Evolutionary conservation across 306 rosid species (phyloP), one percentile per base, ranked within the genome.

Genomic region (Hylodesmum podocarpum): DNA sequence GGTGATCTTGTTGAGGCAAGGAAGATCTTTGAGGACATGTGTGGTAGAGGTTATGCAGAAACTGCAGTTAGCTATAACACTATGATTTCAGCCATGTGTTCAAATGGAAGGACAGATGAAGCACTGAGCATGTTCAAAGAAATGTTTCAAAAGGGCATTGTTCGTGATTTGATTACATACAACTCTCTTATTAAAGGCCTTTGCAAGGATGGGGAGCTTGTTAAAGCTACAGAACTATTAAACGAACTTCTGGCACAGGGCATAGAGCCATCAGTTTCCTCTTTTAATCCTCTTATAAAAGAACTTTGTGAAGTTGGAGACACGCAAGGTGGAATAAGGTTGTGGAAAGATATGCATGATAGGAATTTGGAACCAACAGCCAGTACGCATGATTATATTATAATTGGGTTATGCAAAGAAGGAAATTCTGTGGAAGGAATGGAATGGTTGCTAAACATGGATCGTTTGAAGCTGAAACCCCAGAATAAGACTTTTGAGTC

Each of bases 1-100:
- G 91, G 91, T 36, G 16, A 87, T 81, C 66, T 89, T 27, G 87
- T 55, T 19, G 63, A 77, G 76, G 95, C 88, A 46, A 37, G 69
- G 79, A 85, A 79, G 83, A 81, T 89, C 41, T 79, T 40, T 67
- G 69, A 87, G 78, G 93, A 93, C 46, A 93, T 89, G 93, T 14
- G 70, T 54, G 72, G 72, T 73, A 84, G 82, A 80, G 94, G 96
- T 73, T 83, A 63, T 80, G 75, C 72, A 50, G 80, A 86, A 41
- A 87, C 79, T 2, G 53, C 85, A 4, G 74, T 86, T 49, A 74
- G 83, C 78, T 89, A 70, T 87, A 86, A 58, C 55, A 66, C 82
- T 16, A 75, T 88, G 89, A 88, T 90, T 77, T 43, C 77, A 1
- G 89, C 91, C 37, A 78, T 92, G 31, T 90, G 94, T 80, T 77